Conservation (phyloP, 805 yeast species). For the Saccharomycopsis olivae region DNA sequence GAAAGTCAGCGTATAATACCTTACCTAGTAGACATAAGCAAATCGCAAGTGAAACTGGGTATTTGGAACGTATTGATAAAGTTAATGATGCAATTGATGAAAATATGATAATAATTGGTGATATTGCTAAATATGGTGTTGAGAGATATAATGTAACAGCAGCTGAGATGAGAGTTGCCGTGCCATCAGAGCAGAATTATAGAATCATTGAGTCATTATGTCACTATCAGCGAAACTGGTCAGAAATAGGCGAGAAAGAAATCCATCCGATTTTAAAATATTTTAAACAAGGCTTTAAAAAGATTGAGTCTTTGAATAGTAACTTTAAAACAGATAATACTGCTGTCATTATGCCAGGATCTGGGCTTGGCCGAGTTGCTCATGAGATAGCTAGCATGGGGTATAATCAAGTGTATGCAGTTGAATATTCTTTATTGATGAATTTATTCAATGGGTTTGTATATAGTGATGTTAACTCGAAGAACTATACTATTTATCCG, state of each 20-base stretch:
- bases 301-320: constrained; percentile 21
- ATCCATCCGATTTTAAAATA: constrained; percentile 44
- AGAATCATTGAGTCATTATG: constrained; percentile 60
- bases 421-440: constrained; percentile 75
- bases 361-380: constrained; percentile 76
- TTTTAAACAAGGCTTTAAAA: constrained; percentile 33
- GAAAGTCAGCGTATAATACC: constrained; percentile 32
- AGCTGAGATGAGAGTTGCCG: constrained; percentile 33
- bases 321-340: constrained; percentile 25
- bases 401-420: constrained; percentile 48
- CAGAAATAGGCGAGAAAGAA: constrained; percentile 36
- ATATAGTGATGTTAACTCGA: constrained; percentile 24
- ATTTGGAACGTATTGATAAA: constrained; percentile 38
- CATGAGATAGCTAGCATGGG: constrained; percentile 40
- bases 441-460: constrained; percentile 53
- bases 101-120: constrained; percentile 39
- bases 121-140: constrained; percentile 32
- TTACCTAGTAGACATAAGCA: constrained; percentile 49
- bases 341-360: constrained; percentile 69
- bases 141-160: constrained; percentile 28
- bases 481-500: constrained; percentile 30
- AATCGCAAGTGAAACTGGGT: constrained; percentile 41
- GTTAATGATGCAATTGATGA: constrained; percentile 37
- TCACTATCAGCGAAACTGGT: constrained; percentile 78
- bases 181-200: constrained; percentile 22